phyloP scores from a whole-genome alignment of 2,329 filamentous ascomycete genomes.

The Aspergillus uvarum region DNA sequence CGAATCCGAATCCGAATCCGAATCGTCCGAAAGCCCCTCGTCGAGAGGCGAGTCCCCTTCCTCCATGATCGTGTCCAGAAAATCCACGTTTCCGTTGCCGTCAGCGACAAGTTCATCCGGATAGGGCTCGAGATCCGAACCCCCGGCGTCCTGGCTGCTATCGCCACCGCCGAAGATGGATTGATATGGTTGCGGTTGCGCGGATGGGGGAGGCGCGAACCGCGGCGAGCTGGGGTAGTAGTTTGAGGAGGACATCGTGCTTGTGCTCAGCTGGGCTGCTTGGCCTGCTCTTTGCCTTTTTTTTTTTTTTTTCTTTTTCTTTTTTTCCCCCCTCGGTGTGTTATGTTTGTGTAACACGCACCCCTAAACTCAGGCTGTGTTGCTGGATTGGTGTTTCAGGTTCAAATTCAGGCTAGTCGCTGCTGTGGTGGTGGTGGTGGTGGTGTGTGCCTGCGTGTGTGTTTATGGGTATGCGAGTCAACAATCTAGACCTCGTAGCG shows the following conservation, averaged over 20 bases:
- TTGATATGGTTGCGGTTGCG: conserved; percentile 24
- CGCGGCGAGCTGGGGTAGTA: conserved; percentile 23
- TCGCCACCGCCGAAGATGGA: conserved; percentile 34
- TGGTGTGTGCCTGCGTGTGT: no score
- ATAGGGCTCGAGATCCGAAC: conserved; percentile 13
- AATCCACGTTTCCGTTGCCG: conserved; percentile 2
- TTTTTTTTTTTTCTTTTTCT: no score
- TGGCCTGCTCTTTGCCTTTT: no score
- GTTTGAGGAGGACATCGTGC: conserved; percentile 31
- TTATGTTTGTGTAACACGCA: no score
- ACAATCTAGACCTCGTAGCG: no score
- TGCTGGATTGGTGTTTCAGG: not conserved
- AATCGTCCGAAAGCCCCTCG: conserved; percentile 25
- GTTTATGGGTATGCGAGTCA: no score
- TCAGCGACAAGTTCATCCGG: not conserved
- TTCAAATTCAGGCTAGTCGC: not conserved
- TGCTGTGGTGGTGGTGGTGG: no score
- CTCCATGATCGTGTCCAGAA: conserved; percentile 22
- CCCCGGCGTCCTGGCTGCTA: conserved; percentile 21
- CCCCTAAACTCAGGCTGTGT: no score
- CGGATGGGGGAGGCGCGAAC: conserved; percentile 27
- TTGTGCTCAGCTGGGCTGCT: no score
- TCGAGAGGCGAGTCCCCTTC: conserved; percentile 19
- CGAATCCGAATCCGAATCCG: conserved; percentile 24
- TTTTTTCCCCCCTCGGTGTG: no score